These are phyloP conservation scores for Trametes sanguinea DNA, from an alignment of 768 basidiomycete species.

Conservation along the genomic window DNA sequence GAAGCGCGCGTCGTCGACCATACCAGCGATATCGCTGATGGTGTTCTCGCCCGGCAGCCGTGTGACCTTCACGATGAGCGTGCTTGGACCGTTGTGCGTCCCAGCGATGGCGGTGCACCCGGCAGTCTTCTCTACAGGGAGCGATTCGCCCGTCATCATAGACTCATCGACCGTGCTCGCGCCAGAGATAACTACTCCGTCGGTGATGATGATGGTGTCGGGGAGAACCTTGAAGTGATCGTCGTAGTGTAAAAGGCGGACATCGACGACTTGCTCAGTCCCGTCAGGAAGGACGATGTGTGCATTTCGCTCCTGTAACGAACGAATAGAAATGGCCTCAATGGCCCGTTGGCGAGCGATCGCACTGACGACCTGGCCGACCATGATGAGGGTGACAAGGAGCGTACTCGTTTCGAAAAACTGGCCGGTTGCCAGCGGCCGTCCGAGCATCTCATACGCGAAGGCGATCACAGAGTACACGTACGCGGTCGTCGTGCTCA, in stretches of 20 bases:
- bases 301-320: constrained; percentile 36
- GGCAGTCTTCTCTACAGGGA: constrained; percentile 37
- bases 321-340: constrained; percentile 36
- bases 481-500: constrained; percentile 44
- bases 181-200: constrained; percentile 40
- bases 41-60: constrained; percentile 44
- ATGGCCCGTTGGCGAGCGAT: constrained; percentile 40
- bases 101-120: constrained; percentile 42
- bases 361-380: constrained; percentile 42
- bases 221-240: constrained; percentile 40
- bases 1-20: constrained; percentile 40
- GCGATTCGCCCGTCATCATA: constrained; percentile 45
- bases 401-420: constrained; percentile 49
- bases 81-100: constrained; percentile 38
- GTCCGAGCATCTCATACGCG: constrained; percentile 35
- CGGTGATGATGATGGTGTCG: constrained; percentile 41
- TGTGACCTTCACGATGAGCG: constrained; percentile 38
- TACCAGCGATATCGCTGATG: constrained; percentile 38
- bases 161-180: constrained; percentile 44
- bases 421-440: constrained; percentile 33
- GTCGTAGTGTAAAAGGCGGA: constrained; percentile 38
- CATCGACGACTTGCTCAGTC: constrained; percentile 26
- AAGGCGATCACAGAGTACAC: constrained; percentile 44
- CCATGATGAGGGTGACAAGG: constrained; percentile 44
- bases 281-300: constrained; percentile 33